Percentiles rank a stretch among this genome's conserved stretches.
phyloP scores from a whole-genome alignment of 2,329 filamentous ascomycete genomes.

The Xylaria sp. region DNA sequence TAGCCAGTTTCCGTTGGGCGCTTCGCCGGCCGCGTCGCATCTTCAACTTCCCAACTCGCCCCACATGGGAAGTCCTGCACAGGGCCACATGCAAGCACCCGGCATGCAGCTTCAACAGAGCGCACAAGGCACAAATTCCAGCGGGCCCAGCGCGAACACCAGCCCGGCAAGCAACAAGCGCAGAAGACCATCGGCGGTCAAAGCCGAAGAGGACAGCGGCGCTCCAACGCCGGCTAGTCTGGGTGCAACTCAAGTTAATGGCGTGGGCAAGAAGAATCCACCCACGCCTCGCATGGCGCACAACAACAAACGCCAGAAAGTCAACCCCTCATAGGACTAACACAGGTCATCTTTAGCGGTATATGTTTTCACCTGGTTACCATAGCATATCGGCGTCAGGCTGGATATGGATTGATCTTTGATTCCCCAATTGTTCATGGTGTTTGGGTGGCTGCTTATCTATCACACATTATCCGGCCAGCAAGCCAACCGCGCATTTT shows the following conservation, averaged over 20 bases:
- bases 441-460: conserved; percentile 27
- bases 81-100: conserved; percentile 67
- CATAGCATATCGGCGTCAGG: conserved; percentile 38
- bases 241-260: conserved; percentile 56
- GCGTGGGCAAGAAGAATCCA: conserved; percentile 57
- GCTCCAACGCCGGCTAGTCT: conserved; percentile 55
- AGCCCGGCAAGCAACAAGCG: conserved; percentile 66
- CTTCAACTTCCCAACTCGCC: conserved; percentile 67
- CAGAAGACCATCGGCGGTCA: conserved; percentile 61
- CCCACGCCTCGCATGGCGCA: conserved; percentile 59
- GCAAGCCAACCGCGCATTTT: conserved; percentile 28
- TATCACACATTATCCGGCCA: conserved; percentile 12
- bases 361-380: conserved; percentile 12
- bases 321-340: conserved; percentile 43
- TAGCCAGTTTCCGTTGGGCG: conserved; percentile 62
- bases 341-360: background rate
- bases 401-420: conserved; percentile 35
- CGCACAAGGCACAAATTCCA: conserved; percentile 70
- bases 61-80: conserved; percentile 65
- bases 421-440: conserved; percentile 28
- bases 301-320: conserved; percentile 55
- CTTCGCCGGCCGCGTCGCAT: conserved; percentile 65
- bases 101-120: conserved; percentile 71
- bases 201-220: conserved; percentile 60
- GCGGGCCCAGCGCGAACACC: conserved; percentile 70